Conservation (phyloP, 106 monocot species). For the Allium sativum region DNA sequence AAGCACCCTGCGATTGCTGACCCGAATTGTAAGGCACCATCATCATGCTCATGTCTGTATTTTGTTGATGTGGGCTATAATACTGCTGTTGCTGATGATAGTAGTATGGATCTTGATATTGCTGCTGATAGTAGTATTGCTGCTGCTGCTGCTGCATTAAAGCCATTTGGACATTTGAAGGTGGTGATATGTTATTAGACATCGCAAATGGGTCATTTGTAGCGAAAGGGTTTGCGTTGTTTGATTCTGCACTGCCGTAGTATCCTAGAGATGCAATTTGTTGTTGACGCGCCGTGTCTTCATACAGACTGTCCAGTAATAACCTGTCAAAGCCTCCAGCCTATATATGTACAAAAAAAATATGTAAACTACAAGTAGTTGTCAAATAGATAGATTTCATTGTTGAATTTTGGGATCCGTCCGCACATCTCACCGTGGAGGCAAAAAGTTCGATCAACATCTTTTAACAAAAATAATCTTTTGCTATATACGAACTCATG, state of each 20-base stretch:
- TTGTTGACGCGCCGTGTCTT: conserved; percentile 37
- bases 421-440: no score
- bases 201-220: conserved; percentile 57
- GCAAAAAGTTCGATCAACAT: no score
- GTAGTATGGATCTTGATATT: background rate
- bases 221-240: conserved; percentile 31
- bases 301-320: conserved; percentile 74
- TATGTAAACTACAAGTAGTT: no score
- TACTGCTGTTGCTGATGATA: conserved; percentile 13
- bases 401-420: no score
- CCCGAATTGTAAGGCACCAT: conserved; percentile 15
- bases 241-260: conserved; percentile 12
- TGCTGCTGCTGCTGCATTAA: conserved; percentile 54
- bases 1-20: conserved; percentile 14
- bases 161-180: conserved; percentile 65
- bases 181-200: conserved; percentile 52
- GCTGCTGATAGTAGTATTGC: conserved; percentile 10
- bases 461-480: no score
- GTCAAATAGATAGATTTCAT: no score
- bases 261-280: conserved; percentile 23
- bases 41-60: conserved; percentile 17
- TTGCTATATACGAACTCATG: no score
- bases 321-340: conserved; percentile 92
- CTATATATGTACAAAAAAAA: conserved; percentile 17
- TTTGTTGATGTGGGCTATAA: conserved; percentile 10